A percentile compares a stretch with the other conserved stretches of the same genome.
Evolutionary conservation across 306 rosid species (phyloP).

Genomic region (Gynostemma pentaphyllum): DNA sequence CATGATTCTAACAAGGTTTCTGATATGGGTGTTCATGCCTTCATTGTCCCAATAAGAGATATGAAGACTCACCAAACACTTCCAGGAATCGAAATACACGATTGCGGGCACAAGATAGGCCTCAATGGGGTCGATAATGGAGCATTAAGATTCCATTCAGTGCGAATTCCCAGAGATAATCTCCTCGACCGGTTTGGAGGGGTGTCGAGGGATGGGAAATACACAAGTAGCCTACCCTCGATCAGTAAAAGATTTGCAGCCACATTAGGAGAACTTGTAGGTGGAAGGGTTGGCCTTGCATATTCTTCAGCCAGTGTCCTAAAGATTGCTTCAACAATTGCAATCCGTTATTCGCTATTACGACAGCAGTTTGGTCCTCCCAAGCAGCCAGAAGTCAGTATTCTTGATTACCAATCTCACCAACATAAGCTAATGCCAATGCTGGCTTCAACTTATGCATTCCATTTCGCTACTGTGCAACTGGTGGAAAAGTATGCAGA

Average conservation of each 20-base stretch:
- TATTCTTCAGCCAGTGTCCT: conserved; percentile 85
- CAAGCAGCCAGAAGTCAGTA: conserved; percentile 76
- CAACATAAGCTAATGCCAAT: conserved; percentile 98
- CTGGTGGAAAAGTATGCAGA: conserved; percentile 69
- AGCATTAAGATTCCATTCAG: conserved; percentile 74
- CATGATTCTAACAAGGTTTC: conserved; percentile 47
- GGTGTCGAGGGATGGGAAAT: conserved; percentile 88
- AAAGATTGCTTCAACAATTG: conserved; percentile 70
- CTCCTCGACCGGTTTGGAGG: conserved; percentile 93
- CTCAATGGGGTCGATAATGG: conserved; percentile 96
- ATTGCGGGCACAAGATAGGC: conserved; percentile 94
- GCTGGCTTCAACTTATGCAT: conserved; percentile 93
- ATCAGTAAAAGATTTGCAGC: conserved; percentile 86
- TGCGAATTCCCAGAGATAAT: conserved; percentile 86
- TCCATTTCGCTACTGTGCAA: conserved; percentile 56
- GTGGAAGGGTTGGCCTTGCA: conserved; percentile 96
- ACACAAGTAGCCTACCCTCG: conserved; percentile 66
- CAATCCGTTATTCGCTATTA: conserved; percentile 72
- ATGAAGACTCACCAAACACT: conserved; percentile 77
- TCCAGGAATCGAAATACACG: conserved; percentile 89
- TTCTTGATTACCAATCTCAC: conserved; percentile 95
- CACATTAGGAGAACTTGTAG: conserved; percentile 88
- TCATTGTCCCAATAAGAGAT: conserved; percentile 90
- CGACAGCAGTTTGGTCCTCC: conserved; percentile 98
- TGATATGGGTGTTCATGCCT: conserved; percentile 98